These are phyloP conservation scores for Achlya hypogyna DNA, from an alignment of 352 stramenopile species.

Conservation along the genomic window DNA sequence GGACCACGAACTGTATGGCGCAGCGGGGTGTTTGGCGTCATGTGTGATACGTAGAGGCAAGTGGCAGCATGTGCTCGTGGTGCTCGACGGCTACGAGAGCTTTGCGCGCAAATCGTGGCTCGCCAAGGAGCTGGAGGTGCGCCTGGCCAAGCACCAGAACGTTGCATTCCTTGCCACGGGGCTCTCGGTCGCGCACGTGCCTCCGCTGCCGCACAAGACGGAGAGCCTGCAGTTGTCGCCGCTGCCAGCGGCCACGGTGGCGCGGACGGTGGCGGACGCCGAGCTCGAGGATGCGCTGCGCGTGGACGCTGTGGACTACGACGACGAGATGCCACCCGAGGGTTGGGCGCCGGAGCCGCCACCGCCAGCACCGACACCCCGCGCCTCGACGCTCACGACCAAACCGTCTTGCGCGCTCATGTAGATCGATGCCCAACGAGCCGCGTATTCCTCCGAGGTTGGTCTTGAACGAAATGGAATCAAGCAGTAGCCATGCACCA, in stretches of 20 bases:
- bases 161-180: not conserved
- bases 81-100: not conserved
- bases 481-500: no score
- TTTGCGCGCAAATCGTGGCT: not conserved
- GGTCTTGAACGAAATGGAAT: no score
- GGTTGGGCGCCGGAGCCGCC: not conserved
- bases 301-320: not conserved
- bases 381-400: not conserved
- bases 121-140: not conserved
- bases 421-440: not conserved
- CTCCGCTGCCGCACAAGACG: not conserved
- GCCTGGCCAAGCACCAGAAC: not conserved
- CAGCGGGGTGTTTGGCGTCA: not conserved
- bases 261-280: not conserved
- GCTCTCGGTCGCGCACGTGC: not conserved
- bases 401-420: not conserved
- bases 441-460: no score
- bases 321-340: not conserved
- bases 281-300: not conserved
- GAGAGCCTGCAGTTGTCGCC: not conserved
- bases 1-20: not conserved
- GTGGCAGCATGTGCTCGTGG: not conserved
- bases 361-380: not conserved
- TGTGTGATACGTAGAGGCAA: not conserved
- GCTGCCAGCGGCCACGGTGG: not conserved